Base-by-base conservation (phyloP, 352 stramenopile species). In the Phytophthora europaea region DNA sequence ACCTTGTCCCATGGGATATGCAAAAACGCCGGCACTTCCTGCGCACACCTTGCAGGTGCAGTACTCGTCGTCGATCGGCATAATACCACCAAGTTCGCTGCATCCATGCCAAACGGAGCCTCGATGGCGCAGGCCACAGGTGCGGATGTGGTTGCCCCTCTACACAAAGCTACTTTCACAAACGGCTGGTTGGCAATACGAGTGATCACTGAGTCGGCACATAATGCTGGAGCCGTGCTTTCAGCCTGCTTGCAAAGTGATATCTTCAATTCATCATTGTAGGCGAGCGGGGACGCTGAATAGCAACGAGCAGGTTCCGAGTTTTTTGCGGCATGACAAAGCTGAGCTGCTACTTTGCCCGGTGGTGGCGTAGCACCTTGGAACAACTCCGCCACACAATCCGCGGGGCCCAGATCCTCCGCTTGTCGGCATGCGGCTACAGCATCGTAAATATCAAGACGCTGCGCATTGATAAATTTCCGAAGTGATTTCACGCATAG, bases 61-160 rank as follows among this genome's bases (percentile, higher is more conserved):
- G 72, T 68, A 50, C 65, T 77, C 10, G 10, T 31, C 0, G 86
- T 83, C 10, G 36, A 56, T 33, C 59, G 73, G 26, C 86, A 93
- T 15, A 93, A 66, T 12, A 38, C 6, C 23, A 86, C 33, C 15
- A 93, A 62, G 4, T 81, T 76, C 0, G 22, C 10, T 9, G 53
- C 56, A 40, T 65, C 61, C 79, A 92, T 91, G 0, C 72, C 83
- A 47, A 84, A 87, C 2, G 84, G 83, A 55, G 81, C 78, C 15
- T 73, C 63, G 13, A 79, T 65, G 1, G 70, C 82, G 68, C 80
- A 88, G 7, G 55, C 36, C 3, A 70, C 76, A 47, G 82, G 82
- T 53, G 67, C 55, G 3, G n/a, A 31, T 22, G 75, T 76, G 5
- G 26, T 36, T 31, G 81, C 81, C n/a, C 69, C 65, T 36, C 75